These are phyloP conservation scores for Camillea tinctor DNA, from an alignment of 2,329 filamentous ascomycete genomes.

Conservation along the genomic window DNA sequence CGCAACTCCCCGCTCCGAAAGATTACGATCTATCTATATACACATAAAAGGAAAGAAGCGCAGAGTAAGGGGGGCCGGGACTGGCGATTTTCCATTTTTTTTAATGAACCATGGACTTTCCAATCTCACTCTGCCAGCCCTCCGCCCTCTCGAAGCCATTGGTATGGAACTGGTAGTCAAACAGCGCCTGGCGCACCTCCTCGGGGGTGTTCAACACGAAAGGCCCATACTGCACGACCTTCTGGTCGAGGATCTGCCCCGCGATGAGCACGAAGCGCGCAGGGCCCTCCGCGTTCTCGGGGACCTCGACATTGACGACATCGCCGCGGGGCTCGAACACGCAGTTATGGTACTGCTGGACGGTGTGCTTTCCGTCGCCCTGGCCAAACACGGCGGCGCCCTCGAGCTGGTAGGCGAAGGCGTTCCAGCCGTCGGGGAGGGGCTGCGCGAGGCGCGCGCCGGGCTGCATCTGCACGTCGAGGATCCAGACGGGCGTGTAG, in stretches of 20 bases:
- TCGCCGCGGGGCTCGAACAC: conserved; percentile 83
- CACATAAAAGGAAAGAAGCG: no score
- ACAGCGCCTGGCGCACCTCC: conserved; percentile 64
- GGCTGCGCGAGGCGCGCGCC: conserved; percentile 75
- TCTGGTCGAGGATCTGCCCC: conserved; percentile 67
- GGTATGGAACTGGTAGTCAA: conserved; percentile 61
- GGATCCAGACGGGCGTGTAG: conserved; percentile 95
- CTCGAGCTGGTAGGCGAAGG: conserved; percentile 82
- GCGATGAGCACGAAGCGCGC: conserved; percentile 63
- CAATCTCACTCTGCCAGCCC: conserved; percentile 65
- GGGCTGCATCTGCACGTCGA: conserved; percentile 78
- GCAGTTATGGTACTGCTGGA: conserved; percentile 79
- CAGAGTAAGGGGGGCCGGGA: no score
- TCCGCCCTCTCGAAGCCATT: conserved; percentile 70
- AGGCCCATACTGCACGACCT: conserved; percentile 69
- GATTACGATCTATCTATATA: not conserved
- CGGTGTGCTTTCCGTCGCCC: conserved; percentile 48
- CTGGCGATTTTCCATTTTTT: no score
- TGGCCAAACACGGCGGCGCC: conserved; percentile 66
- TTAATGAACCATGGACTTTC: conserved; percentile 32
- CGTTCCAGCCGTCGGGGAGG: conserved; percentile 80
- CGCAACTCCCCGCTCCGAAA: not conserved
- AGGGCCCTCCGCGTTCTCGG: conserved; percentile 55
- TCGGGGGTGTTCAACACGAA: conserved; percentile 64
- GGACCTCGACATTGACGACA: conserved; percentile 68